phyloP scores from a whole-genome alignment of 192 early-diverging fungal genomes.

The Funneliformis mosseae region DNA sequence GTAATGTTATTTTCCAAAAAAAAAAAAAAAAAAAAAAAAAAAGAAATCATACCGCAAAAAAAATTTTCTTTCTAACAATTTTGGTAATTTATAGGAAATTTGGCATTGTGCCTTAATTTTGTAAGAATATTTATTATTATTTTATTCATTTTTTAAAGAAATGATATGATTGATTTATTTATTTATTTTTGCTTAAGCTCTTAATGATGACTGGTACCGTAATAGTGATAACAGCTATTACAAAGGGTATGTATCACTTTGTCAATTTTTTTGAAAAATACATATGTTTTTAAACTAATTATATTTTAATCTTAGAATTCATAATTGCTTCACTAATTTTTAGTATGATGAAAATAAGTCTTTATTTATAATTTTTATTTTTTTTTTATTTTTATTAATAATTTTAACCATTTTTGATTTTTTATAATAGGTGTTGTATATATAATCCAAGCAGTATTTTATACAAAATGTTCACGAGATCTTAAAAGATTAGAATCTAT shows the following conservation, averaged over 20 bases:
- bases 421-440: background rate
- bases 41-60: too few relatives aligned
- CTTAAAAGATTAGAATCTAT: slow-evolving; percentile 71
- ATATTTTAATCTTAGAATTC: background rate
- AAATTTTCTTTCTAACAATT: background rate
- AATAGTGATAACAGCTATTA: slow-evolving; percentile 64
- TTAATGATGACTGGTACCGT: slow-evolving; percentile 55
- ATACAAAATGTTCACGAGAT: slow-evolving; percentile 79
- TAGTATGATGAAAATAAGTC: background rate
- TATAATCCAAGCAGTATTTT: slow-evolving; percentile 64
- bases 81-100: slow-evolving; percentile 32
- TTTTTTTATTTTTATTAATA: background rate
- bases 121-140: slow-evolving; percentile 15
- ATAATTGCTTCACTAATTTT: background rate
- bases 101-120: slow-evolving; percentile 50
- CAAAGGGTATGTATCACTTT: slow-evolving; percentile 65
- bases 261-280: slow-evolving; percentile 47
- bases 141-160: background rate
- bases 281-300: slow-evolving; percentile 26
- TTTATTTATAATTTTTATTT: slow-evolving; percentile 57
- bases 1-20: background rate
- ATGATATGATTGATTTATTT: background rate
- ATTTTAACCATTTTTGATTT: background rate
- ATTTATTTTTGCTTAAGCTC: background rate
- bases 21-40: background rate